Evolutionary conservation across 2,329 filamentous ascomycete genomes (phyloP).

Genomic region (Ophiostoma ips): DNA sequence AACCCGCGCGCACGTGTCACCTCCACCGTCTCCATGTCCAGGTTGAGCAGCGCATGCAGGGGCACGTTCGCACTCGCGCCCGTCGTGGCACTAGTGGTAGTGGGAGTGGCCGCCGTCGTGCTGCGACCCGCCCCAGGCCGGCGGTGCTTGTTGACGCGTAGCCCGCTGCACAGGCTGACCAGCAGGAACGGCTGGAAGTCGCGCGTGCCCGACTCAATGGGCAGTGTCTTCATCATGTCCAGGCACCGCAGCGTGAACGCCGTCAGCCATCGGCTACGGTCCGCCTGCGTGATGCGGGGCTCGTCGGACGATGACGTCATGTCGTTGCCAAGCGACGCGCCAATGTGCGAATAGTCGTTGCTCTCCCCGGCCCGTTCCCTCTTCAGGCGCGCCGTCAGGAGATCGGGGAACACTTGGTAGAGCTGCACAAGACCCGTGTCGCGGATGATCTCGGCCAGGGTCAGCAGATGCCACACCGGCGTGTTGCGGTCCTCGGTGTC

Average conservation of each 20-base stretch:
- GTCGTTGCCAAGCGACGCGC: conserved; percentile 1
- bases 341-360: conserved; percentile 10
- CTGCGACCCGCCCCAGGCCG: neutral
- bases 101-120: neutral
- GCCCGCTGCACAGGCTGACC: conserved; percentile 34
- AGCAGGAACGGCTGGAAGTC: conserved; percentile 39
- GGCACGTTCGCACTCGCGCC: neutral
- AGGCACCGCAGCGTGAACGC: conserved; percentile 37
- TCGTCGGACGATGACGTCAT: conserved; percentile 1
- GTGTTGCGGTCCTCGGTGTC: conserved; percentile 38
- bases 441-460: conserved; percentile 38
- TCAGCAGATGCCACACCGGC: conserved; percentile 36
- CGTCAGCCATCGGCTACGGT: conserved; percentile 29
- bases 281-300: conserved; percentile 4
- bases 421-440: conserved; percentile 38
- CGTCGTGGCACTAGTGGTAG: too few species aligned
- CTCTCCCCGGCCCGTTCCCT: conserved; percentile 16
- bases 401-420: conserved; percentile 38
- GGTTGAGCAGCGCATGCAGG: conserved; percentile 1
- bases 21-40: conserved; percentile 25
- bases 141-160: conserved; percentile 25
- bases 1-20: conserved; percentile 33
- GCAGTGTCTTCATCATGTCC: conserved; percentile 32
- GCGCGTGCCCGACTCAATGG: conserved; percentile 36
- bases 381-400: conserved; percentile 29